phyloP scores from a whole-genome alignment of 2,329 filamentous ascomycete genomes.

The Nigrospora sphaerica region DNA sequence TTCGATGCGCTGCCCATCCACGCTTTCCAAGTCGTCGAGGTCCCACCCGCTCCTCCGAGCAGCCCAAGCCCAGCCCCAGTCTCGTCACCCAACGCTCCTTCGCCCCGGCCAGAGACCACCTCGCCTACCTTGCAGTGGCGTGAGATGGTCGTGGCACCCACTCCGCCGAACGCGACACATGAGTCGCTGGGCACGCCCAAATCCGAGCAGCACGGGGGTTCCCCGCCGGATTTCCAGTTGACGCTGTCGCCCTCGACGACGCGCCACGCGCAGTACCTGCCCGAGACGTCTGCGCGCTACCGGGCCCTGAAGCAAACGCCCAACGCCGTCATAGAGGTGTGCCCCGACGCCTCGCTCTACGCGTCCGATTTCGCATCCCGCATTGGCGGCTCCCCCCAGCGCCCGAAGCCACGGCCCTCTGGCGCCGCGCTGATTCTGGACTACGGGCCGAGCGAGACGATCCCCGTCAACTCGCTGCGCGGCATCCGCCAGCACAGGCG shows the following conservation, averaged over 20 bases:
- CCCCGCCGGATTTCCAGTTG: slow-evolving; percentile 78
- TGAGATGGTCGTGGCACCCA: slow-evolving; percentile 70
- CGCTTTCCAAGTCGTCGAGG: slow-evolving; percentile 71
- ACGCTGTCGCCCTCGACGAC: slow-evolving; percentile 69
- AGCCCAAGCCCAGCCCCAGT: slow-evolving; percentile 27
- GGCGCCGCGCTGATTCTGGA: slow-evolving; percentile 94
- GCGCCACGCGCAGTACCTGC: slow-evolving; percentile 77
- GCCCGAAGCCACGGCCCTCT: slow-evolving; percentile 55
- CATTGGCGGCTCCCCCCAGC: slow-evolving; percentile 62
- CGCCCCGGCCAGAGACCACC: slow-evolving; percentile 25
- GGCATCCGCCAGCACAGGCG: slow-evolving; percentile 74
- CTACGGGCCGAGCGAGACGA: slow-evolving; percentile 72
- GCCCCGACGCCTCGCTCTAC: slow-evolving; percentile 78
- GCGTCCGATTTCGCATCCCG: slow-evolving; percentile 73
- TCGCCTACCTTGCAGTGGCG: slow-evolving; percentile 61
- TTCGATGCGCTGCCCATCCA: slow-evolving; percentile 97
- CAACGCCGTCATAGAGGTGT: slow-evolving; percentile 78
- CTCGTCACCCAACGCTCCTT: slow-evolving; percentile 39
- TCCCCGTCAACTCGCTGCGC: slow-evolving; percentile 84
- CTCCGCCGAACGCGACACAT: slow-evolving; percentile 47
- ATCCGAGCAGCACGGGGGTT: slow-evolving; percentile 38
- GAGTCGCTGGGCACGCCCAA: slow-evolving; percentile 46
- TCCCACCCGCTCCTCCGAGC: slow-evolving; percentile 31
- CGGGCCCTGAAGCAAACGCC: slow-evolving; percentile 60
- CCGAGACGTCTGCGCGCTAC: slow-evolving; percentile 75